Evolutionary conservation across 129 eudicot genomes (phyloP), one percentile per base, ranked within the genome.

Genomic region (Logfia minima): DNA sequence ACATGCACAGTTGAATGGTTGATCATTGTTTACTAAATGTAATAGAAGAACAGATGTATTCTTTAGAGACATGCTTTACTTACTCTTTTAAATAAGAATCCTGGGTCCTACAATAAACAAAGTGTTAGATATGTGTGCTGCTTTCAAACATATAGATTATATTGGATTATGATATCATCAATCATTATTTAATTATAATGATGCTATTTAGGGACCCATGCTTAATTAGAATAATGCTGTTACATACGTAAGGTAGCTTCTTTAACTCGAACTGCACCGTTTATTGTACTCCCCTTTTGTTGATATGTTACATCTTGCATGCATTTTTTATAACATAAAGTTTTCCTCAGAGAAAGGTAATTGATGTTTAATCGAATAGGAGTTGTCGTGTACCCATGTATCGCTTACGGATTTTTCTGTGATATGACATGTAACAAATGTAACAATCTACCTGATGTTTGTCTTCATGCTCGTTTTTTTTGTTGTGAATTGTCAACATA

Each of bases 141-240:
- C 66, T 78, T 78, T 32, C 76, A 67, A 70, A 74, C 56, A 18
- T 70, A 60, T 51, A 75, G 11, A 58, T 58, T 39, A 67, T 61
- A 79, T 71, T 66, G n/a, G 72, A 75, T 67, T 71, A 21, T 65
- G 85, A 75, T 80, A 76, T 77, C 71, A 85, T 73, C 9, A 53
- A 48, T 74, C 66, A 31, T 14, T 80, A 84, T 56, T 84, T 72
- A 55, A 77, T 68, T 41, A 8, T 43, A 71, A 35, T 64, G 37
- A 32, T 62, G 62, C 66, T 74, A 53, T 84, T 79, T 59, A 48
- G 63, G 83, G 82, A 70, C 88, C 88, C 79, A 14, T 71, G 53
- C 32, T 64, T 21, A 3, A 66, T 66, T 83, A 66, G 8, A 70
- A 73, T 76, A 79, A 55, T 79, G 77, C 53, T 13, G 45, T 70